These are phyloP conservation scores for Cladosporium sp. DNA, from an alignment of 2,329 filamentous ascomycete species.

Conservation along the genomic window DNA sequence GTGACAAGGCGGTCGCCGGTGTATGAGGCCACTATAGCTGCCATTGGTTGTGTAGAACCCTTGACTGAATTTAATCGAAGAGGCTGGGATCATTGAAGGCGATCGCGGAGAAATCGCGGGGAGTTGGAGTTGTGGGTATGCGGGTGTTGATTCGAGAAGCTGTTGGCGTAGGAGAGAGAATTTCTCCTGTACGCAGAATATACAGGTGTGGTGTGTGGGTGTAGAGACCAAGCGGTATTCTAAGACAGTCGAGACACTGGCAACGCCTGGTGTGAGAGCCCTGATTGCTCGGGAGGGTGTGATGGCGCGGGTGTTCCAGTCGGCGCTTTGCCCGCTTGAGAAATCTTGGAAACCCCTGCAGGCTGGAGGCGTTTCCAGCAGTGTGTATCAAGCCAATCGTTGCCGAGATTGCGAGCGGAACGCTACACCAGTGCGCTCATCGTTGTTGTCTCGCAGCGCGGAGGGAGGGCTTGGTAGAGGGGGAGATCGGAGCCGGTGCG, in stretches of 20 bases:
- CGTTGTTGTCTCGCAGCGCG: not conserved
- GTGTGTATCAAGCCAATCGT: slow-evolving; percentile 24
- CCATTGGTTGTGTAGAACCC: slow-evolving; percentile 38
- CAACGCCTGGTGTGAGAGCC: not conserved
- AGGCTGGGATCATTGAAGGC: slow-evolving; percentile 33
- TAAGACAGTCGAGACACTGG: slow-evolving; percentile 7
- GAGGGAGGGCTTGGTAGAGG: not conserved
- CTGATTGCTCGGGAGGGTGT: slow-evolving; percentile 9
- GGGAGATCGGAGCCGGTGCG: slow-evolving; percentile 4
- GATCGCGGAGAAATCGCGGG: slow-evolving; percentile 15
- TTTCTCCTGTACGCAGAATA: not conserved
- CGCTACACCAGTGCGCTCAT: slow-evolving; percentile 1
- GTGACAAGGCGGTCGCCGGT: slow-evolving; percentile 37
- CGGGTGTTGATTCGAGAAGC: not conserved
- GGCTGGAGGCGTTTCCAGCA: slow-evolving; percentile 16
- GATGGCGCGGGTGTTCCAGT: slow-evolving; percentile 12
- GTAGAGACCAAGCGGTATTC: slow-evolving; percentile 4
- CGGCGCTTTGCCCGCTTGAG: slow-evolving; percentile 15
- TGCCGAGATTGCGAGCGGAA: slow-evolving; percentile 14
- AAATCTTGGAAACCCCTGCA: slow-evolving; percentile 16
- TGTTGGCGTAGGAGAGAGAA: slow-evolving; percentile 1
- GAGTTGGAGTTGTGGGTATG: not conserved
- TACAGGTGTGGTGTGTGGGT: not conserved
- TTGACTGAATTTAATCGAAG: slow-evolving; percentile 21
- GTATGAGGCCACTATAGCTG: slow-evolving; percentile 40